Evolutionary conservation across 2,329 filamentous ascomycete genomes (phyloP).

Genomic region (Botrytis sinoallii): DNA sequence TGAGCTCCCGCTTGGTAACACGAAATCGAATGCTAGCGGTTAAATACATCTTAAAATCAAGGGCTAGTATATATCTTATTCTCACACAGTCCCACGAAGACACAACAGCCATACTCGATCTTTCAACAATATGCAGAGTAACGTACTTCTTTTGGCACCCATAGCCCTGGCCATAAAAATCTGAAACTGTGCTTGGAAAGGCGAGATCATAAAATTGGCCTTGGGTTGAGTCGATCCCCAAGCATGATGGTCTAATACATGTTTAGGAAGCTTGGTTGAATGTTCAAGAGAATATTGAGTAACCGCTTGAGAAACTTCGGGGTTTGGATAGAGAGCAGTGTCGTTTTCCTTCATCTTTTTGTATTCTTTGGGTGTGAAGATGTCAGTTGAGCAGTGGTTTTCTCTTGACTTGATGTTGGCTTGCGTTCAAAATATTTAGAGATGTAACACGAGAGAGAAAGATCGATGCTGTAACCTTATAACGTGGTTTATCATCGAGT

Average conservation of each 20-base stretch:
- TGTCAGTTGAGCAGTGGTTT: not conserved
- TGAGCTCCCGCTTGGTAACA: not conserved
- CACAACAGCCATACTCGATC: not conserved
- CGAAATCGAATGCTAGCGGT: not conserved
- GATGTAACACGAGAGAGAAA: not conserved
- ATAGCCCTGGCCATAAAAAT: slow-evolving; percentile 29
- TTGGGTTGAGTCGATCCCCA: slow-evolving; percentile 25
- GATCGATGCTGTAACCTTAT: not conserved
- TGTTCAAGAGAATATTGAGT: slow-evolving; percentile 44
- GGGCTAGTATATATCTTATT: not conserved
- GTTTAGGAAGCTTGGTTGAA: slow-evolving; percentile 44
- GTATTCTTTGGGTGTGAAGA: not conserved
- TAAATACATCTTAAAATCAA: not conserved
- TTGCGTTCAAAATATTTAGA: not conserved
- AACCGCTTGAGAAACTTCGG: slow-evolving; percentile 43
- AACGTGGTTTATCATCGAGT: too few relatives aligned
- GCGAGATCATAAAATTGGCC: slow-evolving; percentile 32
- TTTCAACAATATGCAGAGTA: not conserved
- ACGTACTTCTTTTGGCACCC: slow-evolving; percentile 31
- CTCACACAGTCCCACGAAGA: not conserved
- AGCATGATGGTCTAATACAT: slow-evolving; percentile 45
- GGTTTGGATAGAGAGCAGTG: slow-evolving; percentile 44
- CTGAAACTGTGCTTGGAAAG: slow-evolving; percentile 30
- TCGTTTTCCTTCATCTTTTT: slow-evolving; percentile 32
- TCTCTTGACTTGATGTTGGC: not conserved